These are phyloP conservation scores for Epichloe gansuensis DNA, from an alignment of 2,329 filamentous ascomycete species.

Conservation along the genomic window DNA sequence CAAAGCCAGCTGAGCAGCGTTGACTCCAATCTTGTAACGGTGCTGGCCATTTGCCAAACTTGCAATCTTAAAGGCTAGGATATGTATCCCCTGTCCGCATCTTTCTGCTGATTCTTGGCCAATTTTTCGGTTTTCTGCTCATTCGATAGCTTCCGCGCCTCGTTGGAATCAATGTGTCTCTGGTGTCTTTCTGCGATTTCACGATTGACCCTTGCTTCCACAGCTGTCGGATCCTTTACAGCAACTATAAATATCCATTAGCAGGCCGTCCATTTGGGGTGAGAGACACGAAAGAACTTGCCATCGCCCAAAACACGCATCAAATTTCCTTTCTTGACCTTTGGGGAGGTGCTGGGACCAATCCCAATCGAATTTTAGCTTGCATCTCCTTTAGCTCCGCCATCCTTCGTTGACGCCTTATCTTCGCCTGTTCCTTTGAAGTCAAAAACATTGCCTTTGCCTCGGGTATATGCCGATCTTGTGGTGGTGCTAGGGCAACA, in stretches of 20 bases:
- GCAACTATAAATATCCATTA: constrained; percentile 24
- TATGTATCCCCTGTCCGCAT: constrained; percentile 72
- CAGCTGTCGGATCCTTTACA: constrained; percentile 93
- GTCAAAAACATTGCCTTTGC: constrained; percentile 91
- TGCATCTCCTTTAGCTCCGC: constrained; percentile 92
- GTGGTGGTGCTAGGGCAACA: constrained; percentile 78
- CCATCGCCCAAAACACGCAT: constrained; percentile 88
- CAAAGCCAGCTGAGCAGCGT: constrained; percentile 78
- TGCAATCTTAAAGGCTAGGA: constrained; percentile 81
- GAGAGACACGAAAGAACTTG: constrained; percentile 27
- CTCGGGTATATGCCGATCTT: constrained; percentile 67
- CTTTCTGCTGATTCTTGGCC: constrained; percentile 68
- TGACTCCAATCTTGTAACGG: constrained; percentile 83
- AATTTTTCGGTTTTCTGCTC: constrained; percentile 82
- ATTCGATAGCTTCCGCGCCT: constrained; percentile 76
- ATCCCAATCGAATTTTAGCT: constrained; percentile 83
- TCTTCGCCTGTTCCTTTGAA: constrained; percentile 77
- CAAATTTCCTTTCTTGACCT: constrained; percentile 93
- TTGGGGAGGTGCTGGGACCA: constrained; percentile 87
- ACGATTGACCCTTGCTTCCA: constrained; percentile 84
- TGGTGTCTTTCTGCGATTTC: constrained; percentile 81
- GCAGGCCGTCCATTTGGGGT: background rate
- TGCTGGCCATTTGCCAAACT: constrained; percentile 88
- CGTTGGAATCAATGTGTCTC: constrained; percentile 67
- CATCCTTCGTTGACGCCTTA: constrained; percentile 80